These are phyloP conservation scores for Pestalotiopsis fici DNA, from an alignment of 2,329 filamentous ascomycete genomes.

Conservation along the genomic window DNA sequence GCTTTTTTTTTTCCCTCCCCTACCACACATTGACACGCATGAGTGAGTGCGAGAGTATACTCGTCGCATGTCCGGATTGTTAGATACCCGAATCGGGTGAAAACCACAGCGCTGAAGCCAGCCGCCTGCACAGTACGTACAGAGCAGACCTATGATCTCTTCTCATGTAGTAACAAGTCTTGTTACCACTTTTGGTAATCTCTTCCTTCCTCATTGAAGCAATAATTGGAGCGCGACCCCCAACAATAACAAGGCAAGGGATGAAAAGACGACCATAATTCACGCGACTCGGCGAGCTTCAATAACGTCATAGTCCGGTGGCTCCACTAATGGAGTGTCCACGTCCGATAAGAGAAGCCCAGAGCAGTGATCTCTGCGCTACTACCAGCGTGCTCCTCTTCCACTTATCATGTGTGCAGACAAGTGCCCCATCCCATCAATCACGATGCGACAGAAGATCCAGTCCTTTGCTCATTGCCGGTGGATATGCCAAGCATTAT, in stretches of 20 bases:
- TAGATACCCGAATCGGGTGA: background rate
- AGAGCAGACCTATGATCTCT: background rate
- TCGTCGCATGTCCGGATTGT: background rate
- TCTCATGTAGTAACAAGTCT: background rate
- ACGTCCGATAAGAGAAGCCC: constrained; percentile 1
- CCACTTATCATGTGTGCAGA: background rate
- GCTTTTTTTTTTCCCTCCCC: too few relatives aligned
- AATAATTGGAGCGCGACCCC: too few relatives aligned
- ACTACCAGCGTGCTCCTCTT: background rate
- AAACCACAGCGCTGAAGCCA: background rate
- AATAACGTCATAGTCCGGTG: background rate
- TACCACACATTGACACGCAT: too few relatives aligned
- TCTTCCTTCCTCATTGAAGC: background rate
- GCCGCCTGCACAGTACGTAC: background rate
- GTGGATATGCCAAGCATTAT: constrained; percentile 1
- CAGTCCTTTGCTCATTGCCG: background rate
- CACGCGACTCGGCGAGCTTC: background rate
- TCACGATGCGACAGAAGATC: background rate
- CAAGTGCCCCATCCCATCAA: background rate
- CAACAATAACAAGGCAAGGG: too few relatives aligned
- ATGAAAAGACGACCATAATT: background rate
- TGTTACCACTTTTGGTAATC: background rate
- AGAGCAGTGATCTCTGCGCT: background rate
- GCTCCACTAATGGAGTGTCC: constrained; percentile 1
- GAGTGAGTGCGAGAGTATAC: background rate